Evolutionary conservation across 2,329 filamentous ascomycete species (phyloP).

Genomic region (Colletotrichum spaethianum): DNA sequence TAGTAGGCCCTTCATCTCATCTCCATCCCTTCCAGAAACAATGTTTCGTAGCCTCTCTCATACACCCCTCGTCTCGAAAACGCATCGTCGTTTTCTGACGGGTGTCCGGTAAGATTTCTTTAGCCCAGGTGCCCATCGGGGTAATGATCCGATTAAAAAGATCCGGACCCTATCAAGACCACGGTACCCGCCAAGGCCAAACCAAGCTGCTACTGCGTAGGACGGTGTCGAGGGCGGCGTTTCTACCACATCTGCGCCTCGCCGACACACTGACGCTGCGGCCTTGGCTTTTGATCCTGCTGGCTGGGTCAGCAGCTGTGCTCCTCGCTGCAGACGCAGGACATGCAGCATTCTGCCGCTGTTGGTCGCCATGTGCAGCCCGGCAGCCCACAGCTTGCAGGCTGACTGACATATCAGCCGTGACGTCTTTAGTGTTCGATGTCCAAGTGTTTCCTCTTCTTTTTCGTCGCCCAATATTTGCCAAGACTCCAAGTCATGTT

Average conservation of each 20-base stretch:
- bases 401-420: background rate
- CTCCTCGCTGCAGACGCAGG: background rate
- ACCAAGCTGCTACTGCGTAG: conserved; percentile 36
- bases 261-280: conserved; percentile 25
- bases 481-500: conserved; percentile 2
- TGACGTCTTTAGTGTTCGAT: background rate
- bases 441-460: background rate
- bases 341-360: background rate
- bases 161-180: conserved; percentile 15
- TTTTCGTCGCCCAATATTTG: conserved; percentile 1
- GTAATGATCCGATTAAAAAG: conserved; percentile 14
- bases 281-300: conserved; percentile 21
- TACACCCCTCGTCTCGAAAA: conserved; percentile 26
- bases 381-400: conserved; percentile 25
- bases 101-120: conserved; percentile 23
- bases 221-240: conserved; percentile 21
- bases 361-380: conserved; percentile 2
- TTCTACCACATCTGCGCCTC: conserved; percentile 34
- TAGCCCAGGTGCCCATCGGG: conserved; percentile 1
- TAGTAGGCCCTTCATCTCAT: conserved; percentile 16
- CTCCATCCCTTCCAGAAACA: background rate
- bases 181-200: conserved; percentile 15
- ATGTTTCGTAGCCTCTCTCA: conserved; percentile 26
- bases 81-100: conserved; percentile 12
- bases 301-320: conserved; percentile 1